Evolutionary conservation across 2,329 filamentous ascomycete genomes (phyloP).

Genomic region (Ilyonectria sp.): DNA sequence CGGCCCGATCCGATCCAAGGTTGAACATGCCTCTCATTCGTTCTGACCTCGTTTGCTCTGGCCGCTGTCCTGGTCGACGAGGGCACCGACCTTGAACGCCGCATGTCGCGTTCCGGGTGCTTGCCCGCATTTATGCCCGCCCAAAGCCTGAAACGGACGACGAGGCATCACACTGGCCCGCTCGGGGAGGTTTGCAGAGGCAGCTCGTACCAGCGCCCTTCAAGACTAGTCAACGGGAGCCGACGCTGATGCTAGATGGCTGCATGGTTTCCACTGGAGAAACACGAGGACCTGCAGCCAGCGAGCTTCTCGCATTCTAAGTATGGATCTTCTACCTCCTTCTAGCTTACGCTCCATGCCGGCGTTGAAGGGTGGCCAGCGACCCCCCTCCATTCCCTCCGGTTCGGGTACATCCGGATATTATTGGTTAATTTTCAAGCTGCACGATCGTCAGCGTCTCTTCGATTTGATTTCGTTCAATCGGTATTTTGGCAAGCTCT

Average conservation of each 20-base stretch:
- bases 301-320: conserved; percentile 37
- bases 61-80: conserved; percentile 24
- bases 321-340: conserved; percentile 31
- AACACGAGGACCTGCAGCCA: conserved; percentile 43
- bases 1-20: conserved; percentile 50
- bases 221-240: conserved; percentile 39
- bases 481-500: conserved; percentile 32
- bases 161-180: conserved; percentile 28
- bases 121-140: conserved; percentile 25
- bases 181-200: conserved; percentile 31
- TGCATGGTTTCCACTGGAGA: conserved; percentile 38
- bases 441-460: conserved; percentile 40
- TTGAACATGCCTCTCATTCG: conserved; percentile 39
- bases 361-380: conserved; percentile 35
- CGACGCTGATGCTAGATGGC: conserved; percentile 40
- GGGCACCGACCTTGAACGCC: conserved; percentile 33
- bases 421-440: conserved; percentile 47
- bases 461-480: conserved; percentile 27
- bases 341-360: conserved; percentile 35
- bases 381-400: conserved; percentile 45
- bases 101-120: conserved; percentile 32
- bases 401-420: conserved; percentile 50
- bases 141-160: conserved; percentile 24
- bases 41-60: conserved; percentile 42
- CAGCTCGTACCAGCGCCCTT: conserved; percentile 34